Base-by-base conservation (phyloP, 2,329 filamentous ascomycete genomes). In the Chalaropsis ovoidea region DNA sequence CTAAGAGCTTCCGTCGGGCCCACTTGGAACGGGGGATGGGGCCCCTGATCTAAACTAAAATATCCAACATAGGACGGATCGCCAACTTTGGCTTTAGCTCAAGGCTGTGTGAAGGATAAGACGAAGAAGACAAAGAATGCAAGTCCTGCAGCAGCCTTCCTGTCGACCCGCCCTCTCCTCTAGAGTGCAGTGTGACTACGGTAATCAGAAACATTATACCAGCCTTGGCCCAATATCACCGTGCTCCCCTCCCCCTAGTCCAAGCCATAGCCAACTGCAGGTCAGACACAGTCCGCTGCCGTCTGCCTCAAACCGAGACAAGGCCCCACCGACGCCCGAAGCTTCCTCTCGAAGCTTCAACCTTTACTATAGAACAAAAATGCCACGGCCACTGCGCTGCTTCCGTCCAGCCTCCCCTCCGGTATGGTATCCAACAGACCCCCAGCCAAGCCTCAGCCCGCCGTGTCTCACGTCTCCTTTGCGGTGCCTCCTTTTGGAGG, bases 281-380 rank as follows among this genome's bases (percentile, higher is more conserved):
- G 15, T 39, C 17, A 39, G 24, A 19, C 31, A 58, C 19, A 11
- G 27, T 35, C 54, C 54, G 10, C 17, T 35, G 54, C 27, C 54
- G 54, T 58, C 54, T 58, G 24, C 54, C 31, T 58, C 54, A 58
- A 35, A 19, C 54, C 54, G 54, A 58, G 54, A 58, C 54, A 58
- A 58, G 54, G 27, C 24, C 54, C 54, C 54, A 58, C 54, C 54
- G 31, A 39, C 54, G 27, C 54, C 54, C 54, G 27, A 15, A 47
- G 54, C 54, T 39, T 39, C 31, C 54, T 39, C 54, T 58, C 27
- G 54, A 58, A 58, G 54, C 24, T 58, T 35, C 10, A 31, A 10
- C 54, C 24, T 58, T n/a, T 15, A 39, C 17, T 58, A 39, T 58
- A 58, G 24, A n/a, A 47, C 15, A 47, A 47, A 7, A 17, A 3